Conservation (phyloP, 208 protist species). For the Trypanosoma rangeli region DNA sequence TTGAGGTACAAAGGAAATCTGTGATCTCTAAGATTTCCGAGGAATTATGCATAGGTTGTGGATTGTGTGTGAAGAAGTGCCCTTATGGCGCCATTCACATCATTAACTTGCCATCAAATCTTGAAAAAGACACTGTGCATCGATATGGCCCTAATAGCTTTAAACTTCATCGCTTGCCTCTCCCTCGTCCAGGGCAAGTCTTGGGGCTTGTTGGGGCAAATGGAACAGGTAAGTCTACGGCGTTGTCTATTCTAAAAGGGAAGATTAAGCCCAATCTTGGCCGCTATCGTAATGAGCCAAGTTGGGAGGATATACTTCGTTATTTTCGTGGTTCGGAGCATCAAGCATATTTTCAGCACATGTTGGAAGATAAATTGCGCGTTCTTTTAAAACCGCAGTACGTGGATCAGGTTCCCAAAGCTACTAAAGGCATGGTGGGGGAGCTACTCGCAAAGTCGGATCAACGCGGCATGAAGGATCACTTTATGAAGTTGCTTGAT, state of each 20-base stretch:
- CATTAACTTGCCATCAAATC: constrained; percentile 99
- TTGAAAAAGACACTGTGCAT: constrained; percentile 98
- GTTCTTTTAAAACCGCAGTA: constrained; percentile 99
- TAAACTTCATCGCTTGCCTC: constrained; percentile 99
- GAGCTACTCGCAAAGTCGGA: constrained; percentile 93
- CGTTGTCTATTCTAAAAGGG: constrained; percentile 98
- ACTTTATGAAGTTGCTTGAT: constrained; percentile 92
- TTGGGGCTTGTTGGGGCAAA: constrained; percentile 99
- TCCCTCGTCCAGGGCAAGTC: constrained; percentile 98
- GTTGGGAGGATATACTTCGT: constrained; percentile 98
- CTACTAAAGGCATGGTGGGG: constrained; percentile 94
- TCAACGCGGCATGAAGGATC: constrained; percentile 78
- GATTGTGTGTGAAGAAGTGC: constrained; percentile 99
- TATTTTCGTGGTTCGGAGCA: constrained; percentile 99
- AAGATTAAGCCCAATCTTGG: constrained; percentile 99
- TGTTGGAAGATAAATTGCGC: constrained; percentile 98
- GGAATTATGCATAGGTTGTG: constrained; percentile 99
- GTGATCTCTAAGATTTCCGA: constrained; percentile 98
- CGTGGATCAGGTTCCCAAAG: constrained; percentile 99
- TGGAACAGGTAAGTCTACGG: constrained; percentile 99
- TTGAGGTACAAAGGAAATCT: constrained; percentile 96
- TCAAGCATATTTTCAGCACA: constrained; percentile 99
- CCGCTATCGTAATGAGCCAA: constrained; percentile 92
- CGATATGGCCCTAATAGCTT: constrained; percentile 99
- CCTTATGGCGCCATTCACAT: constrained; percentile 99